A percentile compares a stretch with the other conserved stretches of the same genome.
Conservation (phyloP, 768 basidiomycete species). For the Clavaria fumosa region DNA sequence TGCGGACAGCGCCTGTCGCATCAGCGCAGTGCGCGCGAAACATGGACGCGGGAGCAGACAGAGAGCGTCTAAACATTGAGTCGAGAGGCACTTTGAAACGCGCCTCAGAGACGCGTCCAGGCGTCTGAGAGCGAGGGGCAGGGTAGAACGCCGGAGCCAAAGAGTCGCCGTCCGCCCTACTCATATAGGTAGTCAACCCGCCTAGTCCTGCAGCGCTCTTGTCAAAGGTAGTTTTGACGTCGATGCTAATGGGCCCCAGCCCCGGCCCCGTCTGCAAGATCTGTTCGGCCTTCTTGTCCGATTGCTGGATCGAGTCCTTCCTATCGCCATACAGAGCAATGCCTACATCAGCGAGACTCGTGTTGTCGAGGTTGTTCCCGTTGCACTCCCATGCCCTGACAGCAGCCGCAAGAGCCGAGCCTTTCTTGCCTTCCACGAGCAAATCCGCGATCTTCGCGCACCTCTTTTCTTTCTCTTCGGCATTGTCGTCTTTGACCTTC, state of each 20-base stretch:
- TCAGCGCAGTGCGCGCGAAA: constrained; percentile 5
- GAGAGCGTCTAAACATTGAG: constrained; percentile 50
- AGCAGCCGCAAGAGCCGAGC: constrained; percentile 42
- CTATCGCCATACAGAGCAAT: neutral
- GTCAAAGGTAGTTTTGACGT: neutral
- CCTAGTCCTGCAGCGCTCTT: neutral
- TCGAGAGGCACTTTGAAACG: constrained; percentile 31
- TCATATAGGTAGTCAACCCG: neutral
- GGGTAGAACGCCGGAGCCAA: neutral
- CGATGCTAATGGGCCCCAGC: neutral
- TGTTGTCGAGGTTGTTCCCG: constrained; percentile 9
- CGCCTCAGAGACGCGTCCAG: neutral
- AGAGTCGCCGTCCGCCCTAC: neutral
- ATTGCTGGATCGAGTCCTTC: neutral
- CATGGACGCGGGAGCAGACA: constrained; percentile 35
- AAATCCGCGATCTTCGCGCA: constrained; percentile 55
- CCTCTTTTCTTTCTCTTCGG: constrained; percentile 25
- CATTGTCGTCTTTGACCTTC: constrained; percentile 16
- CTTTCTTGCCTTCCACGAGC: constrained; percentile 51
- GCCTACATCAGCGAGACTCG: constrained; percentile 9
- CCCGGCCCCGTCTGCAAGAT: neutral
- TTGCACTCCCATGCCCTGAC: constrained; percentile 54
- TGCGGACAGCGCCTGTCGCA: too few species aligned
- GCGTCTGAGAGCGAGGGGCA: constrained; percentile 3
- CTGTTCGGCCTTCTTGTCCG: neutral